Evolutionary conservation across 371 early-diverging fungal genomes (phyloP).

Genomic region (Synchytrium microbalum): DNA sequence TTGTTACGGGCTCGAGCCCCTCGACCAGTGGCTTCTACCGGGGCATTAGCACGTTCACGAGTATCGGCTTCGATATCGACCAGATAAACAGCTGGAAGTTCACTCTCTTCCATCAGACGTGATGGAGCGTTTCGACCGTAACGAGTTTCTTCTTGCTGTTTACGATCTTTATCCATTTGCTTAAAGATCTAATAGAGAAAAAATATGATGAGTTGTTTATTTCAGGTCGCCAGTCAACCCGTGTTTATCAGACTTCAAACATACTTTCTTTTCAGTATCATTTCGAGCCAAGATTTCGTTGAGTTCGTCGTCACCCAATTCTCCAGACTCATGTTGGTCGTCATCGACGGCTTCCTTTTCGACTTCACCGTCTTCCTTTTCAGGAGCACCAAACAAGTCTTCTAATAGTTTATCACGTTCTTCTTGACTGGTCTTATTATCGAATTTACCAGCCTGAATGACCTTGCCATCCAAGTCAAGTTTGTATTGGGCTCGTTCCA

Average conservation of each 20-base stretch:
- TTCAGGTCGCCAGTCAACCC: not conserved
- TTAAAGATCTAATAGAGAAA: constrained; percentile 56
- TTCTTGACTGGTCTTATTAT: constrained; percentile 87
- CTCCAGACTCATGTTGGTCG: constrained; percentile 64
- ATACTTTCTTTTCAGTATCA: not conserved
- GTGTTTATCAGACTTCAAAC: not conserved
- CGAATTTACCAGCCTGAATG: constrained; percentile 98
- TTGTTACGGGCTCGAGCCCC: constrained; percentile 52
- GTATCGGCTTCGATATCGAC: constrained; percentile 30
- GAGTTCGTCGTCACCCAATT: constrained; percentile 75
- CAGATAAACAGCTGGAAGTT: constrained; percentile 71
- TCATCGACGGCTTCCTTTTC: constrained; percentile 13
- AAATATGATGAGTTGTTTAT: constrained; percentile 59
- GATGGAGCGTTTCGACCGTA: constrained; percentile 48
- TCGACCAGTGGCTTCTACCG: constrained; percentile 49
- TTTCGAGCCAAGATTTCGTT: constrained; percentile 65
- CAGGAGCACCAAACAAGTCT: constrained; percentile 69
- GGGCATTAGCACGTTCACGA: constrained; percentile 27
- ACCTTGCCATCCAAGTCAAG: constrained; percentile 96
- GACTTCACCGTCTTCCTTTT: constrained; percentile 56
- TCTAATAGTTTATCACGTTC: constrained; percentile 88
- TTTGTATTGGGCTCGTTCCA: constrained; percentile 94
- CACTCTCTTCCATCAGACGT: constrained; percentile 74
- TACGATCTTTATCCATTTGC: constrained; percentile 63
- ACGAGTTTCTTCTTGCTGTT: constrained; percentile 36